These are phyloP conservation scores for Hypoxylon crocopeplum DNA, from an alignment of 495 filamentous ascomycete genomes.

Conservation along the genomic window DNA sequence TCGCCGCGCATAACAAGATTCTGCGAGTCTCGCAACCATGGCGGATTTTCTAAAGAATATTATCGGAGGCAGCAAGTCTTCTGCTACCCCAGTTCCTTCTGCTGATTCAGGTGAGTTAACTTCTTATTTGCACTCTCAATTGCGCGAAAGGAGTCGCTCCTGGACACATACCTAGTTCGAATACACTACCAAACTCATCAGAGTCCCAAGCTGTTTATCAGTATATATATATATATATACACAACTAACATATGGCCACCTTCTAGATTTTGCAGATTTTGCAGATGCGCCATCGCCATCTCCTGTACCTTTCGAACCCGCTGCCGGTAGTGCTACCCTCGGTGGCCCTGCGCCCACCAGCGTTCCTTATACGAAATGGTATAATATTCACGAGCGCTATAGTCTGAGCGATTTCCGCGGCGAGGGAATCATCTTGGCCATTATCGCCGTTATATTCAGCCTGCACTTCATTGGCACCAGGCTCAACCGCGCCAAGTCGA, in stretches of 20 bases:
- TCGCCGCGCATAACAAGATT: constrained; percentile 23
- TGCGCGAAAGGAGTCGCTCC: constrained; percentile 2
- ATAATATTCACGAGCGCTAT: constrained; percentile 91
- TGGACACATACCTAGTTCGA: not conserved
- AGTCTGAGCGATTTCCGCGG: constrained; percentile 80
- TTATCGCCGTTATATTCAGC: constrained; percentile 74
- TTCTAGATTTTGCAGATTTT: constrained; percentile 80
- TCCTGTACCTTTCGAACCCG: constrained; percentile 50
- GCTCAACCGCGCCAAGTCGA: constrained; percentile 80
- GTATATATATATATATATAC: no score
- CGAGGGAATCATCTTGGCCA: constrained; percentile 80
- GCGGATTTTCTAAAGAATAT: constrained; percentile 72
- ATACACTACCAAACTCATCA: no score
- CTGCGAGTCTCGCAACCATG: constrained; percentile 54
- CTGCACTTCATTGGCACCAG: constrained; percentile 84
- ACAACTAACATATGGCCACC: not conserved
- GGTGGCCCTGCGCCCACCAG: constrained; percentile 57
- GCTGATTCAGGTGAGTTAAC: constrained; percentile 66
- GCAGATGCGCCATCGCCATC: constrained; percentile 70
- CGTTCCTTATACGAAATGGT: constrained; percentile 89
- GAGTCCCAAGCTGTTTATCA: no score
- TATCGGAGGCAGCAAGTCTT: constrained; percentile 67
- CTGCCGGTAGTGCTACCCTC: constrained; percentile 39
- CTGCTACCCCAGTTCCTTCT: constrained; percentile 53
- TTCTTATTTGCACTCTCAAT: not conserved